Evolutionary conservation across 495 filamentous ascomycete species (phyloP).

Genomic region (Staphylotrichum tortipilum): DNA sequence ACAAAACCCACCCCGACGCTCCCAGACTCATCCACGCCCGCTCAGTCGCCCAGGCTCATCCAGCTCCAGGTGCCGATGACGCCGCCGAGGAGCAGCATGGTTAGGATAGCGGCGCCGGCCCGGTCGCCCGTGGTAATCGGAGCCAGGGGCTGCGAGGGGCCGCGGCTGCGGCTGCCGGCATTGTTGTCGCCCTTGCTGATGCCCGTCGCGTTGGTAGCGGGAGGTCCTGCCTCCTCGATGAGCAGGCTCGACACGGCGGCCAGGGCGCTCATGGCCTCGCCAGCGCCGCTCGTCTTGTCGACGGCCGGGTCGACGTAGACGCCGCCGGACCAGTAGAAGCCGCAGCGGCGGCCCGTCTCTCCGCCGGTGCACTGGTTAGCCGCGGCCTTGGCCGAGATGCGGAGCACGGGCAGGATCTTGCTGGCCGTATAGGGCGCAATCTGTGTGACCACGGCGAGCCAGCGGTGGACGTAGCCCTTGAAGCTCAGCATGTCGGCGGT

Average conservation of each 20-base stretch:
- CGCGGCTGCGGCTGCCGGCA: constrained; percentile 15
- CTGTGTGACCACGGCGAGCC: constrained; percentile 66
- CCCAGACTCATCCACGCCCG: neutral
- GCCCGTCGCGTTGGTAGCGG: constrained; percentile 20
- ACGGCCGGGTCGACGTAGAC: constrained; percentile 59
- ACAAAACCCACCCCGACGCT: neutral
- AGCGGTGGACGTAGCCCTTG: constrained; percentile 73
- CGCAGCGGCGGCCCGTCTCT: constrained; percentile 47
- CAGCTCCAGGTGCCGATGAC: constrained; percentile 17
- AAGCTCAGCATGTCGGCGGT: constrained; percentile 69
- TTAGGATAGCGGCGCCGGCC: constrained; percentile 23
- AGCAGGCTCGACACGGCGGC: constrained; percentile 51
- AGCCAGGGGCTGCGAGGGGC: neutral
- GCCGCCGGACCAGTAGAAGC: constrained; percentile 40
- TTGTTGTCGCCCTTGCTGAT: constrained; percentile 20
- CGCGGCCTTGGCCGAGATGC: constrained; percentile 55
- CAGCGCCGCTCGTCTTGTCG: constrained; percentile 52
- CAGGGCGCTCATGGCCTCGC: constrained; percentile 62
- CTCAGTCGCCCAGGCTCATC: constrained; percentile 25
- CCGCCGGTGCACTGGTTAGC: constrained; percentile 60
- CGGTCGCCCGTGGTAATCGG: constrained; percentile 21
- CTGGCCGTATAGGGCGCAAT: constrained; percentile 56
- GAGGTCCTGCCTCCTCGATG: constrained; percentile 18
- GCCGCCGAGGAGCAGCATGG: constrained; percentile 17
- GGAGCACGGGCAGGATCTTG: constrained; percentile 52